Conservation (phyloP, 441 rosid genomes). For the Populus tomentosa region DNA sequence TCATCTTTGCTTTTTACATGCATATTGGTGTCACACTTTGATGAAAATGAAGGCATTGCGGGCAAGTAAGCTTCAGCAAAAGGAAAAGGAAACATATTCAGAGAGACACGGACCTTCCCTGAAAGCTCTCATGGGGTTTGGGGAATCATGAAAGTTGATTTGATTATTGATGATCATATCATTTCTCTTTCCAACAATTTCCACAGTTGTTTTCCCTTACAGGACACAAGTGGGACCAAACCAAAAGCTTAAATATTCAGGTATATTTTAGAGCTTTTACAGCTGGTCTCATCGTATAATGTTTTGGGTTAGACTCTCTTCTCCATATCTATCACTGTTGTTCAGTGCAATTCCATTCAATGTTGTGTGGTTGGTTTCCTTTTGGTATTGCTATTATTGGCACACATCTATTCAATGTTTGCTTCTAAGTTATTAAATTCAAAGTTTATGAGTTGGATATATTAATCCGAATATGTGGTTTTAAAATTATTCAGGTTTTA, state of each 20-base stretch:
- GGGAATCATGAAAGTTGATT: constrained; percentile 22
- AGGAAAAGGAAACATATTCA: neutral
- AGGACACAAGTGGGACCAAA: constrained; percentile 15
- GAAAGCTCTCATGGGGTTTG: constrained; percentile 14
- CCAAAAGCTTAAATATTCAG: constrained; percentile 17
- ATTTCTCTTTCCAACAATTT: neutral
- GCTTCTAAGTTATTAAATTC: too few species aligned
- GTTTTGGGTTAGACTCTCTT: neutral
- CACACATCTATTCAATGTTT: neutral
- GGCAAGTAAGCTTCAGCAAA: neutral
- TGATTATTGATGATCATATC: neutral
- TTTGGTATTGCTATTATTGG: neutral
- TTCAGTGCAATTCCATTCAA: too few species aligned
- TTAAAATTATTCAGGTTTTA: too few species aligned
- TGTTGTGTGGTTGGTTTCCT: neutral
- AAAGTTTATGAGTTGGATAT: too few species aligned
- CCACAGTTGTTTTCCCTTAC: constrained; percentile 7
- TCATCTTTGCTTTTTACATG: constrained; percentile 4
- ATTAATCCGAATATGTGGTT: too few species aligned
- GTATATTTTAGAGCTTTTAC: neutral
- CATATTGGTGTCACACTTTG: neutral
- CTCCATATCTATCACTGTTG: neutral
- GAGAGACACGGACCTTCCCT: constrained; percentile 12
- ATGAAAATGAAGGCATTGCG: constrained; percentile 11
- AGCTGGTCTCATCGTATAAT: neutral